Evolutionary conservation across 2,329 filamentous ascomycete species (phyloP).

Genomic region (Penicillium occitanis): DNA sequence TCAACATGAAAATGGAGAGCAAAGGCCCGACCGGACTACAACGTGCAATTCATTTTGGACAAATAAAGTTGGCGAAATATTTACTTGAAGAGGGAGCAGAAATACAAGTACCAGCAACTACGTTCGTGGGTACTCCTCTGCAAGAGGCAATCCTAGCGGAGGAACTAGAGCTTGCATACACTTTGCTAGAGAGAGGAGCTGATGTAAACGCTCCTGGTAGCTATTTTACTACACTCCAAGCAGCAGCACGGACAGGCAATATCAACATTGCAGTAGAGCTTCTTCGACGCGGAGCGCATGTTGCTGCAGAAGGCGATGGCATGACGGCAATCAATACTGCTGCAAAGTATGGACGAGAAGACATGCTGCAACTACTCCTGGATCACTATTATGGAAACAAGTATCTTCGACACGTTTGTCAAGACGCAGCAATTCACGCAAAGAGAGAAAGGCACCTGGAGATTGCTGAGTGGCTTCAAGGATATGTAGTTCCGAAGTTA

Average conservation of each 20-base stretch:
- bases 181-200: neutral
- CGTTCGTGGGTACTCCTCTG: neutral
- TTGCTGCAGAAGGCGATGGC: neutral
- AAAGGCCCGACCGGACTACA: no score
- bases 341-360: neutral
- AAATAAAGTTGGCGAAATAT: neutral
- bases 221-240: neutral
- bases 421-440: constrained; percentile 19
- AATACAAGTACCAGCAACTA: neutral
- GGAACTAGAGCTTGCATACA: neutral
- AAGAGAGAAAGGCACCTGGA: neutral
- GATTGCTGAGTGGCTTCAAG: neutral
- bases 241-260: neutral
- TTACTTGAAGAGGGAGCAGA: neutral
- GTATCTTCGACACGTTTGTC: neutral
- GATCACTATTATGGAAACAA: neutral
- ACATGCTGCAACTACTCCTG: neutral
- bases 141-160: neutral
- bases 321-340: neutral
- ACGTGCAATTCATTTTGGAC: no score
- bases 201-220: neutral
- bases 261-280: neutral
- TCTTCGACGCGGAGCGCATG: neutral
- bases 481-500: neutral
- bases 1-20: no score